These are phyloP conservation scores for Cyphellophora europaea DNA, from an alignment of 2,329 filamentous ascomycete genomes.

Conservation along the genomic window DNA sequence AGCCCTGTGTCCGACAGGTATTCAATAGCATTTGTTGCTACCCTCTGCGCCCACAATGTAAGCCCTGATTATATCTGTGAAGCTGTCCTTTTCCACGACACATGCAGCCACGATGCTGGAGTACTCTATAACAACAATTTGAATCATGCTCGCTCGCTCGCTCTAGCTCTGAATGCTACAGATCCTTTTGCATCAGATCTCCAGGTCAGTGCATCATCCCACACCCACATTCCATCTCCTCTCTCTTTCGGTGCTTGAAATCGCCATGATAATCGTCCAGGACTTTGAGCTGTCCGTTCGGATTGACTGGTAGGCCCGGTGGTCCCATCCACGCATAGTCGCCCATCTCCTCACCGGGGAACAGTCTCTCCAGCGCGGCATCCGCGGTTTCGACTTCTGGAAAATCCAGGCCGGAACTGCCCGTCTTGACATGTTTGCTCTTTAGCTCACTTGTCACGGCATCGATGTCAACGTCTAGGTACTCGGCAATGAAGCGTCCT, in stretches of 20 bases:
- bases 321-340: slow-evolving; percentile 32
- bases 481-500: slow-evolving; percentile 68
- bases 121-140: too few species aligned
- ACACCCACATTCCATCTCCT: slow-evolving; percentile 17
- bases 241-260: slow-evolving; percentile 24
- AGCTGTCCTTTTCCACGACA: too few species aligned
- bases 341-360: slow-evolving; percentile 11
- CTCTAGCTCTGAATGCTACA: too few species aligned
- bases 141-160: too few species aligned
- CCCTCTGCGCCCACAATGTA: too few species aligned
- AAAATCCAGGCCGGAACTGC: not conserved
- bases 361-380: not conserved
- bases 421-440: slow-evolving; percentile 18
- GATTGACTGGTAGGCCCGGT: slow-evolving; percentile 27
- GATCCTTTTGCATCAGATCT: not conserved
- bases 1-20: too few species aligned
- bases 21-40: too few species aligned
- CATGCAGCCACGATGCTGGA: too few species aligned
- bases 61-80: too few species aligned
- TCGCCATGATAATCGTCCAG: slow-evolving; percentile 36
- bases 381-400: not conserved
- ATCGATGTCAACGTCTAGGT: slow-evolving; percentile 71
- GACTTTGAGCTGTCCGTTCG: slow-evolving; percentile 11
- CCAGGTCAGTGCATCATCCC: slow-evolving; percentile 10
- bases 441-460: slow-evolving; percentile 67